Base-by-base conservation (phyloP, 306 rosid genomes). In the Neltuma alba region DNA sequence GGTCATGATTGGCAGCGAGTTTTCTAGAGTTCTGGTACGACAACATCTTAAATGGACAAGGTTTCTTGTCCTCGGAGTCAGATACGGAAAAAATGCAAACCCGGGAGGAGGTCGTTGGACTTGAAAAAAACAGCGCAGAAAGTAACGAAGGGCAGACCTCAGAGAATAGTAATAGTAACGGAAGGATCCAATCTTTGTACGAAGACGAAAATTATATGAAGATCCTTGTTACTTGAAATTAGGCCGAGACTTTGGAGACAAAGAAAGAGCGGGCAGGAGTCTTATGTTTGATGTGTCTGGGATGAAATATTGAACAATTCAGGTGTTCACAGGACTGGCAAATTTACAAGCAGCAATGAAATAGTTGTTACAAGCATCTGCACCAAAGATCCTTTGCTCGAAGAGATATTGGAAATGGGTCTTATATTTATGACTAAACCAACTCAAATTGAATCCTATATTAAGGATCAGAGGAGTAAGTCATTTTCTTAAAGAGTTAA, bases 21-120 rank as follows among this genome's bases (percentile, higher is more conserved):
- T 85, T 55, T 80, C 89, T 3, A 60, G 36, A 33, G 63, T 81
- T 70, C 36, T 92, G 89, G 95, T 92, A 86, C 28, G 76, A 73
- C 68, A 55, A 25, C 55, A 25, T 31, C 63, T 42, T 60, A 40
- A 61, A 72, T 61, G 55, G 60, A 30, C 62, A 52, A 21, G 66
- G 66, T 78, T 72, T 78, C 47, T 62, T 78, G 54, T 62, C 38
- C 23, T 14, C 10, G 38, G 40, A 62, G 37, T 58, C 23, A 11
- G 28, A 77, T 36, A 44, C 33, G 79, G 67, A 9, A 9, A 58
- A 68, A 62, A 50, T 23, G 61, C 15, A 61, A 69, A 31, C 20
- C 20, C 79, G 16, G 71, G 30, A 28, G 6, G 18, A 12, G 34
- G n/a, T 37, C 66, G 74, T 15, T 44, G 74, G 16, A 33, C 20